Evolutionary conservation across 1,139 yeast genomes (phyloP), one percentile per base, ranked within the genome.

Genomic region (Suhomyces coccinellae): DNA sequence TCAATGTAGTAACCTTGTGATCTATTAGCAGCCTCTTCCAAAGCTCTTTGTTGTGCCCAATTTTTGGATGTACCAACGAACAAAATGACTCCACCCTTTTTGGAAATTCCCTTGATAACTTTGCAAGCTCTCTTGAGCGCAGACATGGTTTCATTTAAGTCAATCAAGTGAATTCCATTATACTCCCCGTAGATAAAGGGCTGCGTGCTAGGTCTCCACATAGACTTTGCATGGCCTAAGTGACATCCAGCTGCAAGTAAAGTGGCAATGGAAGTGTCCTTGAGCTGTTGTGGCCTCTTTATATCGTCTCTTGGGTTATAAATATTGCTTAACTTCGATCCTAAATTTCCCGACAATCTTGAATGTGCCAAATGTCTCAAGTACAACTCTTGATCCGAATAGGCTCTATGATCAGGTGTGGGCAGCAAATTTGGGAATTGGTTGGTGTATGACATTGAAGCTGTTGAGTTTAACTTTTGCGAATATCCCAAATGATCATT

Each of bases 211-310:
- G 93, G 83, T 56, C 96, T 82, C 80, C 87, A 86, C 54, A 85
- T 71, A 5, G 87, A 73, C 32, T 83, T 85, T 5, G 96, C 79
- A 59, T 93, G 97, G 26, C 99, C 99, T 55, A 93, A 72, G 65
- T 93, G 99, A 42, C 93, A 93, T 37, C 97, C 98, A 0, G 98
- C 89, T 5, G 97, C 95, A 66, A 91, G 64, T 44, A 91, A 75
- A 47, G 83, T 82, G 24, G 87, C 71, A 29, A 89, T 70, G 1
- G 93, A 75, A 11, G 87, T 63, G 47, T 85, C 80, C 28, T 77
- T 68, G 20, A 81, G 71, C 28, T 74, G 59, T 29, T 75, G 71
- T 12, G 97, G 96, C 20, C 70, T 64, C 43, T 73, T 72, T 26
- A 84, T 73, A 51, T 87, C 87, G 52, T 77, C 73, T 58, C 85